Evolutionary conservation across 805 yeast genomes (phyloP).

Genomic region (Scheffersomyces amazonensis): DNA sequence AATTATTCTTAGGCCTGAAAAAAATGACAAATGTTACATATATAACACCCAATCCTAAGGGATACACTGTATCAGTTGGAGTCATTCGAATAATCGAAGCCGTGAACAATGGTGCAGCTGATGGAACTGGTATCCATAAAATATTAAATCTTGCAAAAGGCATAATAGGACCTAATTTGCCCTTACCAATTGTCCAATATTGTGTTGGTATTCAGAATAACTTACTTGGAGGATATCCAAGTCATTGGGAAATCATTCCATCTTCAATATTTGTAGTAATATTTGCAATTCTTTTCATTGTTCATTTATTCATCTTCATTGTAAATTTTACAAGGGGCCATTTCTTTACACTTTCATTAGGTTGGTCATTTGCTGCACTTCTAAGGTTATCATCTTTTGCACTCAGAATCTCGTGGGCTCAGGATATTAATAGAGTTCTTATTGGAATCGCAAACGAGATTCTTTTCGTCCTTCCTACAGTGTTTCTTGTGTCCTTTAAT

Average conservation of each 20-base stretch:
- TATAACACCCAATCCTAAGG: conserved; percentile 21
- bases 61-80: conserved; percentile 38
- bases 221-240: conserved; percentile 66
- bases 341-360: conserved; percentile 51
- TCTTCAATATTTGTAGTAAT: conserved; percentile 51
- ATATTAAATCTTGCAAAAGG: conserved; percentile 21
- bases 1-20: no score
- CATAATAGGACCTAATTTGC: conserved; percentile 34
- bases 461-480: conserved; percentile 53
- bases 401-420: conserved; percentile 56
- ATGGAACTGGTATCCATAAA: conserved; percentile 25
- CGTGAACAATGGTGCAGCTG: conserved; percentile 21
- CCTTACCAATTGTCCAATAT: conserved; percentile 33
- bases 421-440: conserved; percentile 40
- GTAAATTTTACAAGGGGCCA: conserved; percentile 56
- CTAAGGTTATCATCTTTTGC: conserved; percentile 58
- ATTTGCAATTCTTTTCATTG: conserved; percentile 44
- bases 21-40: conserved; percentile 19
- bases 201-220: conserved; percentile 42
- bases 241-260: conserved; percentile 52
- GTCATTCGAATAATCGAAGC: conserved; percentile 37
- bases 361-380: conserved; percentile 49
- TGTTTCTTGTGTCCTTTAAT: conserved; percentile 55
- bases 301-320: conserved; percentile 47
- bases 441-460: conserved; percentile 58